Evolutionary conservation across 768 basidiomycete species (phyloP).

Genomic region (Boletus fagicola): DNA sequence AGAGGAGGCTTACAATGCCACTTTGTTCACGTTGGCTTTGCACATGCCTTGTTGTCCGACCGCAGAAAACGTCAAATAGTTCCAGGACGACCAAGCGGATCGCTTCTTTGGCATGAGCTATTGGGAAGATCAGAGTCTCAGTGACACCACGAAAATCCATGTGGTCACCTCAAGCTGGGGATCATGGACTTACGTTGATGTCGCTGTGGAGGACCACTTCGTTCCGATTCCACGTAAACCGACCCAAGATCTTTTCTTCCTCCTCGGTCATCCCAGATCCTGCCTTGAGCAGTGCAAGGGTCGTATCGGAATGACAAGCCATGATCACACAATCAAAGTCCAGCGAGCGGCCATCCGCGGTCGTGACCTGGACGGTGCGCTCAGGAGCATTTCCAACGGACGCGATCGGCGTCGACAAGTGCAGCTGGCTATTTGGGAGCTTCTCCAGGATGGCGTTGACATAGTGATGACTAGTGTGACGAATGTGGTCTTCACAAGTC

Average conservation of each 20-base stretch:
- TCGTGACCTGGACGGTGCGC: conserved; percentile 43
- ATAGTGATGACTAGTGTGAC: conserved; percentile 51
- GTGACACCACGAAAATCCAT: background rate
- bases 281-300: conserved; percentile 36
- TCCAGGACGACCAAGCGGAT: conserved; percentile 76
- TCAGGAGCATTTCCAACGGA: conserved; percentile 38
- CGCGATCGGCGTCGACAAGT: conserved; percentile 56
- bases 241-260: conserved; percentile 55
- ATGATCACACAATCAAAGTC: conserved; percentile 71
- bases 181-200: conserved; percentile 41
- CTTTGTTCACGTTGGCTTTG: conserved; percentile 52
- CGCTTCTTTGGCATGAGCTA: conserved; percentile 67
- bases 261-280: conserved; percentile 50
- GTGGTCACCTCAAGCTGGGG: background rate
- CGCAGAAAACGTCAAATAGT: conserved; percentile 60
- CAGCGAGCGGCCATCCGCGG: conserved; percentile 42
- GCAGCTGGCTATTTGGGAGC: conserved; percentile 51
- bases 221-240: conserved; percentile 68
- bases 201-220: conserved; percentile 69
- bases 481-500: background rate
- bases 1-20: conserved; percentile 52
- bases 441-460: conserved; percentile 59
- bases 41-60: conserved; percentile 34
- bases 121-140: background rate
- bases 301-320: conserved; percentile 70